Conservation (phyloP, 257 asterid species). For the Solanum pennellii region DNA sequence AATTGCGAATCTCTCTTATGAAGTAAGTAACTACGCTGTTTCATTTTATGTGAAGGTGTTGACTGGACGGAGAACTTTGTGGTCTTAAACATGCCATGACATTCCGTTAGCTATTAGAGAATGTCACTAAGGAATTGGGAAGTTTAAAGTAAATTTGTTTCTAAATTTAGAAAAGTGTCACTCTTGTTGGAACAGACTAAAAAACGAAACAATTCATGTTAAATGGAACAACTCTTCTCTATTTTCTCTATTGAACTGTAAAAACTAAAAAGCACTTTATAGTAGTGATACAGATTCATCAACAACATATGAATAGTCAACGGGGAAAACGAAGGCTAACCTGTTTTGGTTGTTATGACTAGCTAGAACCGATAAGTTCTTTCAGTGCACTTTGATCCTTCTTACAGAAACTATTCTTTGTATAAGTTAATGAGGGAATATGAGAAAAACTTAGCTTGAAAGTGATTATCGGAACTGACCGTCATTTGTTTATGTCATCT, state of each 20-base stretch:
- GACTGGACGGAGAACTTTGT: background rate
- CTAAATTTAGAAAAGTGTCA: background rate
- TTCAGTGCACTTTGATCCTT: background rate
- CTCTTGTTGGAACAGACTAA: background rate
- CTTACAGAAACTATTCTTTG: background rate
- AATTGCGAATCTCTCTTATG: constrained; percentile 45
- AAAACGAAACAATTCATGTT: background rate
- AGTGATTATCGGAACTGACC: background rate
- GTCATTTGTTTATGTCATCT: background rate
- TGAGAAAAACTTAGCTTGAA: background rate
- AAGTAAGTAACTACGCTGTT: constrained; percentile 19
- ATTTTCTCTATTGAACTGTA: background rate
- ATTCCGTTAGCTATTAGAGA: background rate
- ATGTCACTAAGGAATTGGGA: background rate
- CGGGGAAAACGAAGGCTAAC: background rate
- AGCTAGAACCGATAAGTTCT: background rate
- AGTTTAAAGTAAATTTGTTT: background rate
- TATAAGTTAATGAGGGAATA: background rate
- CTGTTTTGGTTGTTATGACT: background rate
- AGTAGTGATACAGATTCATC: background rate
- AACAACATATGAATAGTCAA: background rate
- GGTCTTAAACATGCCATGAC: background rate
- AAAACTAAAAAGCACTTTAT: background rate
- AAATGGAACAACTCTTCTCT: background rate
- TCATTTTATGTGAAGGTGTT: background rate